A percentile compares a stretch with the other conserved stretches of the same genome.
phyloP scores from a whole-genome alignment of 2,329 filamentous ascomycete species.

The Colletotrichum zoysiae region DNA sequence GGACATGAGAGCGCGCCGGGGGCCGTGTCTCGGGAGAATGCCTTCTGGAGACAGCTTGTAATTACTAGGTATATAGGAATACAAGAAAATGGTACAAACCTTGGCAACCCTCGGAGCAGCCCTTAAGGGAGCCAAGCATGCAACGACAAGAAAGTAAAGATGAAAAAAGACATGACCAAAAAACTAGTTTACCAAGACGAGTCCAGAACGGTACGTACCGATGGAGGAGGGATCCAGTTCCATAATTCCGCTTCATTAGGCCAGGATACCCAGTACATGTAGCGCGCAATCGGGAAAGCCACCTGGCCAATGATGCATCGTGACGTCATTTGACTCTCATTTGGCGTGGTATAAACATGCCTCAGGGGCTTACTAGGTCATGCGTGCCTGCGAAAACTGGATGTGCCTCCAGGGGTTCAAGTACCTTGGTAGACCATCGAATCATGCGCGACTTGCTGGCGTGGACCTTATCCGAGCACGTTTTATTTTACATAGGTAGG shows the following conservation, averaged over 20 bases:
- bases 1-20: not conserved
- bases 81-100: not conserved
- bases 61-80: not conserved
- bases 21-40: not conserved
- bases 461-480: conserved; percentile 2
- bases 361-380: conserved; percentile 33
- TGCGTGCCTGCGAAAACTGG: conserved; percentile 26
- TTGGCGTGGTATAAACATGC: conserved; percentile 27
- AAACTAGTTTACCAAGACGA: not conserved
- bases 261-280: conserved; percentile 8
- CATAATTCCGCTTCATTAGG: conserved; percentile 1
- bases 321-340: conserved; percentile 31
- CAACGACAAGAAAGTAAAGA: not conserved
- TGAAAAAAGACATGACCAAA: not conserved
- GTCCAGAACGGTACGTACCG: not conserved
- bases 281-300: conserved; percentile 13
- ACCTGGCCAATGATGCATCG: conserved; percentile 7
- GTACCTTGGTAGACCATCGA: not conserved
- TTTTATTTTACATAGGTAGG: not conserved
- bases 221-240: not conserved
- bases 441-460: conserved; percentile 1
- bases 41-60: not conserved
- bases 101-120: no score
- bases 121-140: not conserved
- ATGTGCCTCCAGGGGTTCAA: conserved; percentile 2